A percentile compares a stretch with the other conserved stretches of the same genome.
phyloP scores from a whole-genome alignment of 345 rosid genomes.

The Eucalyptus regnans region DNA sequence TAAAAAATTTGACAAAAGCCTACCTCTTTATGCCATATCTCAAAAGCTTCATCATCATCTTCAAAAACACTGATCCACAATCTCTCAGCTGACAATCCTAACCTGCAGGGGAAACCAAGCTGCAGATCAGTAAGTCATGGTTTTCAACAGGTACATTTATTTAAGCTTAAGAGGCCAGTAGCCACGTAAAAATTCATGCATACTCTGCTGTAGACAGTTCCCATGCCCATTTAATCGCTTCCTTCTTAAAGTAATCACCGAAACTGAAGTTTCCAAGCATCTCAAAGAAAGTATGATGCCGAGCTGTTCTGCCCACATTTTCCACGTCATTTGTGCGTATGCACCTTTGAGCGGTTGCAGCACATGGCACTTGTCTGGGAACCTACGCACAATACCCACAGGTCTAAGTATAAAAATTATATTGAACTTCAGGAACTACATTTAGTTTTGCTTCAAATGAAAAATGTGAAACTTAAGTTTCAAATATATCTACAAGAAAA shows the following conservation, averaged over 20 bases:
- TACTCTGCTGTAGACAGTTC: constrained; percentile 84
- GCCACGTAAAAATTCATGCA: constrained; percentile 6
- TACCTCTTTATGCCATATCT: constrained; percentile 81
- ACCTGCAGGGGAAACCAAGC: constrained; percentile 17
- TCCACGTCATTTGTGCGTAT: constrained; percentile 92
- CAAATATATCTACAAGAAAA: background rate
- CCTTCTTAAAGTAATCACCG: constrained; percentile 93
- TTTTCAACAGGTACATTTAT: background rate
- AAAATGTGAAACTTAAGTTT: background rate
- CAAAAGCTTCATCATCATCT: constrained; percentile 85
- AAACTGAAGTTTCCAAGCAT: constrained; percentile 98
- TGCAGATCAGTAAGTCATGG: background rate
- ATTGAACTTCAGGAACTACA: background rate
- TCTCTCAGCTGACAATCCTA: constrained; percentile 53
- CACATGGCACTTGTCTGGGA: constrained; percentile 77
- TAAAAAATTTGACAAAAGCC: background rate
- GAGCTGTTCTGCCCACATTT: constrained; percentile 83
- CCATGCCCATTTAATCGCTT: constrained; percentile 96
- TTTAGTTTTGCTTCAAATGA: background rate
- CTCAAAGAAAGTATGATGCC: constrained; percentile 95
- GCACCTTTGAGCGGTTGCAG: constrained; percentile 83
- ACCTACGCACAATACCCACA: constrained; percentile 22
- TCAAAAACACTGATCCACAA: constrained; percentile 79
- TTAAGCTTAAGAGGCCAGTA: background rate
- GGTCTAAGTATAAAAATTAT: background rate